Base-by-base conservation (phyloP, 2,329 filamentous ascomycete genomes). In the Ustulina deusta region DNA sequence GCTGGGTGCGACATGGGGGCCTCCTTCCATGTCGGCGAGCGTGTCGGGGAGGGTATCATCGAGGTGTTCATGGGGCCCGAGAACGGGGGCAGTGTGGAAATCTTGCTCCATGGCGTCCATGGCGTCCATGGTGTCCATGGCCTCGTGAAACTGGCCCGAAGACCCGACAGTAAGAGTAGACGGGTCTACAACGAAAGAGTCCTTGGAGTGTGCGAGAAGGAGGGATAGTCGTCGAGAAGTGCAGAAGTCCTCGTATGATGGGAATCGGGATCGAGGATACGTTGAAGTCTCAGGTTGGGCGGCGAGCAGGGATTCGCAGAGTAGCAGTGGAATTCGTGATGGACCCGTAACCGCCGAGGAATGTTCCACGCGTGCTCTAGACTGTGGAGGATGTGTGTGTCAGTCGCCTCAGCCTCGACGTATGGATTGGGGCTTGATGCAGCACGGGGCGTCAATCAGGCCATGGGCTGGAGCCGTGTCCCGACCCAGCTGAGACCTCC, bases 101-200 rank as follows among this genome's bases (percentile, higher is more conserved):
- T 83, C 80, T 68, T 81, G 80, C 64, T 89, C 86, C 82, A 86
- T 85, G 67, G 73, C 83, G 7, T 89, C 86, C 82, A 86, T 85
- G 67, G 73, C 83, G 7, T 89, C 86, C 82, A 86, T 85, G 68
- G 74, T 83, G 74, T 85, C 83, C 73, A 85, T 78, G 66, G 81
- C 81, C 83, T 85, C 82, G 83, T 84, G 83, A 75, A 83, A 85
- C 75, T 85, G 84, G 81, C 80, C 83, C 77, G 81, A 79, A 68
- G 84, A 85, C 80, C 83, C 84, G 75, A 80, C 79, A 54, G 81
- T 81, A 38, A 84, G 74, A 20, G 79, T 83, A 68, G 83, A 83
- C 70, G 83, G 83, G 84, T 89, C 86, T 85, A 87, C 83, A 69
- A 61, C 71, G 72, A 68, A 59, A 58, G 44, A 38, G 61, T 25